Evolutionary conservation across 768 basidiomycete genomes (phyloP), one percentile per base, ranked within the genome.

Genomic region (Ephemerocybe angulata): DNA sequence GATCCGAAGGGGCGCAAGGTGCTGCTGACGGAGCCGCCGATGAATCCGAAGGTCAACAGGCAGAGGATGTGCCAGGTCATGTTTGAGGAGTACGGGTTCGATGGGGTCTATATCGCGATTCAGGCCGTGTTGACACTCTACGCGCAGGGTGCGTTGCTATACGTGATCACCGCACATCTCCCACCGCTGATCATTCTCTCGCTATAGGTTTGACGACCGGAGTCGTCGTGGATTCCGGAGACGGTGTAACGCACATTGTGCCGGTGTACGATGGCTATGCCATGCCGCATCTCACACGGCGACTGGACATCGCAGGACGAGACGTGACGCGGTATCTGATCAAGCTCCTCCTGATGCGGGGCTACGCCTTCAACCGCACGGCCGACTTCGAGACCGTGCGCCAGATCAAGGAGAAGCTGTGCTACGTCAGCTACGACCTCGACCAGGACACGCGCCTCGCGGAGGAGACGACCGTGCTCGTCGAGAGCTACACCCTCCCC

Each of bases 301-400:
- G 97, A 58, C 78, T 99, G 56, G 97, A 99, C 66, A 98, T 99
- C 62, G 97, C 97, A 52, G 97, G 97, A 19, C 86, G 97, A 60
- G 97, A 99, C 68, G 97, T 99, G 44, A 99, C 97, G 43, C 86
- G 94, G 63, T 99, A 99, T 72, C 78, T 99, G 72, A 99, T 99
- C 83, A 99, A 98, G 74, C 81, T 99, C n/a, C 79, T 99, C 30
- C 84, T 98, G 62, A 98, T 98, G 95, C 86, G 96, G n/a, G 97
- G 97, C n/a, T 98, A 99, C 70, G 97, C 97, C 1, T 98, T 99
- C 82, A 98, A 99, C 74, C 86, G 97, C 37, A 99, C 97, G 2
- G 97, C 97, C 25, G 97, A 99, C 74, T 99, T 99, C 64, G 97
- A 99, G 76, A 99, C 97, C 2, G 97, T 99, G 21, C 77, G 96